These are phyloP conservation scores for Cladorrhinum samala DNA, from an alignment of 495 filamentous ascomycete genomes.

Conservation along the genomic window DNA sequence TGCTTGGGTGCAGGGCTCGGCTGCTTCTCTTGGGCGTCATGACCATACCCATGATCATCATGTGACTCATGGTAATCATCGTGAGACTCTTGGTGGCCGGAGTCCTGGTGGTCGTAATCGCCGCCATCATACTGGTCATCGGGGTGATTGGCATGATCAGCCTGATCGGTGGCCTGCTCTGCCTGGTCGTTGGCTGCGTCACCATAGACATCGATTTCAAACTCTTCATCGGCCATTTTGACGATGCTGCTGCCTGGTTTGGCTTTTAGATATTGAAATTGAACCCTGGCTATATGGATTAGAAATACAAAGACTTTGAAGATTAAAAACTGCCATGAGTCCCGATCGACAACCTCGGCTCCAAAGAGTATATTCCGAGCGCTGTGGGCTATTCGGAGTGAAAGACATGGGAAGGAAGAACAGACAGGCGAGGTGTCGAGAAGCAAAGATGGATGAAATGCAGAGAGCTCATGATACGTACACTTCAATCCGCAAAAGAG, in stretches of 20 bases:
- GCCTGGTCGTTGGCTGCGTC: conserved; percentile 56
- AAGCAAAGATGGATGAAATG: conserved; percentile 10
- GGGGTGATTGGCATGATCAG: conserved; percentile 74
- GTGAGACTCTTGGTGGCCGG: conserved; percentile 39
- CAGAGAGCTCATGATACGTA: conserved; percentile 28
- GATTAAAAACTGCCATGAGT: neutral
- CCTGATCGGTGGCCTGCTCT: conserved; percentile 27
- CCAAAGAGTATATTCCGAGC: conserved; percentile 10
- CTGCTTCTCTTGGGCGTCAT: conserved; percentile 36
- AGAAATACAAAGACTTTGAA: conserved; percentile 25
- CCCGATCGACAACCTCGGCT: conserved; percentile 16
- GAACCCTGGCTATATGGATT: conserved; percentile 25
- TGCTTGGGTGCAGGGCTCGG: conserved; percentile 41
- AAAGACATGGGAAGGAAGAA: conserved; percentile 5
- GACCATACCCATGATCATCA: conserved; percentile 29
- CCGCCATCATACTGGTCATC: conserved; percentile 88
- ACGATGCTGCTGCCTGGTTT: neutral
- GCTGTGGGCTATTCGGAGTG: neutral
- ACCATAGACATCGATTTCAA: conserved; percentile 98
- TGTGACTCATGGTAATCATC: conserved; percentile 39
- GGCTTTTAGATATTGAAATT: conserved; percentile 2
- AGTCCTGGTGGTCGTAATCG: conserved; percentile 37
- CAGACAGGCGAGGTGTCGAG: neutral
- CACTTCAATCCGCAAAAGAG: conserved; percentile 26
- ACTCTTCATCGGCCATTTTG: conserved; percentile 70